phyloP scores from a whole-genome alignment of 768 basidiomycete species.

The Auricularia heimuer region DNA sequence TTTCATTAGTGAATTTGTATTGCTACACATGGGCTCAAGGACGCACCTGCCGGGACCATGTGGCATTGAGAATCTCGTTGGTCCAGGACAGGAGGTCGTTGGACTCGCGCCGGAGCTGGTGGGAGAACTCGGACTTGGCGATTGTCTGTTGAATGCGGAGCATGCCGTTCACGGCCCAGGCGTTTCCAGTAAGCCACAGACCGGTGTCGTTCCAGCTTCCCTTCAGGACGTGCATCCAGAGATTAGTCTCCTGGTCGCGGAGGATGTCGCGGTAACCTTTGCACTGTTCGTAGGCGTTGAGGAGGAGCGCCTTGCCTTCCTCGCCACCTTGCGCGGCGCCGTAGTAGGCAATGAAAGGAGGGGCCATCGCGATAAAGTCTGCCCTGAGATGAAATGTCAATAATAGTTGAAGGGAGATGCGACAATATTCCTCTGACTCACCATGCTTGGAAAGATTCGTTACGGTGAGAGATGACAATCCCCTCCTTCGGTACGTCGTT shows the following conservation, averaged over 20 bases:
- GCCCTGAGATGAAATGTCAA: slow-evolving; percentile 6
- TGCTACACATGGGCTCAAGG: no score
- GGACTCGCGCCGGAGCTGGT: slow-evolving; percentile 21
- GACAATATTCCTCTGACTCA: background rate
- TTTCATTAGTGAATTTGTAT: no score
- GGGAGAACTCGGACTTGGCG: slow-evolving; percentile 18
- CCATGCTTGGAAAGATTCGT: background rate
- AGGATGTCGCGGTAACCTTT: slow-evolving; percentile 18
- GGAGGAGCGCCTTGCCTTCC: slow-evolving; percentile 13
- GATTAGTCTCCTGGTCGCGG: slow-evolving; percentile 4
- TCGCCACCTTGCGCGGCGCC: slow-evolving; percentile 20
- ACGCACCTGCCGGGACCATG: slow-evolving; percentile 4
- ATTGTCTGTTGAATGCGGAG: slow-evolving; percentile 31
- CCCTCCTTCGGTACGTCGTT: slow-evolving; percentile 13
- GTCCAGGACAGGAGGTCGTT: slow-evolving; percentile 24
- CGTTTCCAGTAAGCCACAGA: slow-evolving; percentile 16
- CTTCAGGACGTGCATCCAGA: slow-evolving; percentile 20
- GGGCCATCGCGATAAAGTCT: slow-evolving; percentile 23
- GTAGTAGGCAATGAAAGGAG: slow-evolving; percentile 26
- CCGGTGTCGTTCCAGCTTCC: slow-evolving; percentile 12
- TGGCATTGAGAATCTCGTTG: slow-evolving; percentile 25
- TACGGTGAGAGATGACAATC: slow-evolving; percentile 6
- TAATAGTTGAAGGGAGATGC: slow-evolving; percentile 12
- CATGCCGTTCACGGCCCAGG: slow-evolving; percentile 34
- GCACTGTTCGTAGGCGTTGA: slow-evolving; percentile 18